Percentiles rank a stretch among this genome's conserved stretches.
These are phyloP conservation scores for Penicillium sp. DNA, from an alignment of 2,329 filamentous ascomycete genomes.

Conservation along the genomic window DNA sequence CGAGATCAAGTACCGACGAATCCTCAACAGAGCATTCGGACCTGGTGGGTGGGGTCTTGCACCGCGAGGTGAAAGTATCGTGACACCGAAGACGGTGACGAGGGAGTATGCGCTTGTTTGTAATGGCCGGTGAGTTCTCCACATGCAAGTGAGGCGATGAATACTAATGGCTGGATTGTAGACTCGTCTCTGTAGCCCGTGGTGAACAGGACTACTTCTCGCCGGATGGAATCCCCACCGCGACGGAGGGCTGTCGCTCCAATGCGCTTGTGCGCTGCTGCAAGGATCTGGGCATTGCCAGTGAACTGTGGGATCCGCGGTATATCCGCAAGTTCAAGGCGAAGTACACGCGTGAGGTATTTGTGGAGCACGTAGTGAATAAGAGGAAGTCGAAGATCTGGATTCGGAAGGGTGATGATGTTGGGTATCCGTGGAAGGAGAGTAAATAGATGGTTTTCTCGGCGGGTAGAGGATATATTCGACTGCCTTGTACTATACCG, in stretches of 20 bases:
- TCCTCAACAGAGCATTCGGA: slow-evolving; percentile 86
- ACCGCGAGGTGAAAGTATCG: slow-evolving; percentile 78
- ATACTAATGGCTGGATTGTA: slow-evolving; percentile 37
- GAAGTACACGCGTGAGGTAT: slow-evolving; percentile 71
- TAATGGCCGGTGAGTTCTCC: slow-evolving; percentile 67
- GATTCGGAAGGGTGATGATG: slow-evolving; percentile 76
- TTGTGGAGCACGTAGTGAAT: slow-evolving; percentile 81
- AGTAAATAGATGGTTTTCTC: slow-evolving; percentile 25
- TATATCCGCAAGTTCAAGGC: slow-evolving; percentile 83
- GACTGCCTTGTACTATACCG: neutral
- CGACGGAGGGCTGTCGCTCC: slow-evolving; percentile 94
- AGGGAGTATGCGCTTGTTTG: slow-evolving; percentile 91
- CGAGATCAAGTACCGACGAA: slow-evolving; percentile 95
- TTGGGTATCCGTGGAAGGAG: slow-evolving; percentile 64
- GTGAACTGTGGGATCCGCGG: slow-evolving; percentile 92
- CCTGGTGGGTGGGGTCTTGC: slow-evolving; percentile 95
- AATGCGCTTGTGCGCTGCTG: slow-evolving; percentile 98
- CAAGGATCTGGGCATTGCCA: slow-evolving; percentile 93
- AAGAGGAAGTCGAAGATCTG: slow-evolving; percentile 91
- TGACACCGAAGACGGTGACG: slow-evolving; percentile 77
- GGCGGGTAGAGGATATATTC: neutral
- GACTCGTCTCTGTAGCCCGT: slow-evolving; percentile 85
- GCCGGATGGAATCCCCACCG: slow-evolving; percentile 85
- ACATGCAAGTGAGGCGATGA: neutral
- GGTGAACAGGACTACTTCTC: slow-evolving; percentile 94